phyloP scores from a whole-genome alignment of 768 basidiomycete species.

The Calocybe cyanea region DNA sequence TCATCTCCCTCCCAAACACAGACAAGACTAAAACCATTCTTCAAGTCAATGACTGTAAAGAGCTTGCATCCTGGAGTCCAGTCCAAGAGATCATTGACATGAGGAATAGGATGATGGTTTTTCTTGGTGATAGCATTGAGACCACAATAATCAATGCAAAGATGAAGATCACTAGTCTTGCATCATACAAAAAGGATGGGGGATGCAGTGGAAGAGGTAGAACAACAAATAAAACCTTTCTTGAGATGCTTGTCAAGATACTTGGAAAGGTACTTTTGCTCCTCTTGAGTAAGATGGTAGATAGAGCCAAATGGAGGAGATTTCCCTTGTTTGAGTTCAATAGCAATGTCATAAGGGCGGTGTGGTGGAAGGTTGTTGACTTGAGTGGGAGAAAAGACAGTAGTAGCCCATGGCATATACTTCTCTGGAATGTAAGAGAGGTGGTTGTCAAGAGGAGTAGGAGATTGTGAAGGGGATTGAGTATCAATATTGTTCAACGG shows the following conservation, averaged over 20 bases:
- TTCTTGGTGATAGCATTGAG: too few relatives aligned
- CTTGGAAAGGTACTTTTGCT: slow-evolving; percentile 28
- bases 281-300: slow-evolving; percentile 27
- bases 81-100: slow-evolving; percentile 25
- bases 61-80: slow-evolving; percentile 21
- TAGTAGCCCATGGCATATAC: slow-evolving; percentile 23
- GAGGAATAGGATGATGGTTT: slow-evolving; percentile 26
- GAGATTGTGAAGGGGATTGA: neutral
- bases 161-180: slow-evolving; percentile 29
- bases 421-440: slow-evolving; percentile 8
- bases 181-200: slow-evolving; percentile 30
- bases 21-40: slow-evolving; percentile 32
- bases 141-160: slow-evolving; percentile 31
- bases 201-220: slow-evolving; percentile 25
- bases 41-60: slow-evolving; percentile 33
- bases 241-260: slow-evolving; percentile 33
- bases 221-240: slow-evolving; percentile 32
- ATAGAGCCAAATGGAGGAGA: slow-evolving; percentile 29
- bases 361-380: slow-evolving; percentile 28
- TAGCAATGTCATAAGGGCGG: slow-evolving; percentile 29
- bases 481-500: too few relatives aligned
- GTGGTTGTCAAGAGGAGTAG: neutral
- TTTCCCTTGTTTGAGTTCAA: slow-evolving; percentile 29
- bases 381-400: slow-evolving; percentile 21
- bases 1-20: slow-evolving; percentile 34